These are phyloP conservation scores for Saccharomyces jurei DNA, from an alignment of 805 yeast genomes.

Conservation along the genomic window DNA sequence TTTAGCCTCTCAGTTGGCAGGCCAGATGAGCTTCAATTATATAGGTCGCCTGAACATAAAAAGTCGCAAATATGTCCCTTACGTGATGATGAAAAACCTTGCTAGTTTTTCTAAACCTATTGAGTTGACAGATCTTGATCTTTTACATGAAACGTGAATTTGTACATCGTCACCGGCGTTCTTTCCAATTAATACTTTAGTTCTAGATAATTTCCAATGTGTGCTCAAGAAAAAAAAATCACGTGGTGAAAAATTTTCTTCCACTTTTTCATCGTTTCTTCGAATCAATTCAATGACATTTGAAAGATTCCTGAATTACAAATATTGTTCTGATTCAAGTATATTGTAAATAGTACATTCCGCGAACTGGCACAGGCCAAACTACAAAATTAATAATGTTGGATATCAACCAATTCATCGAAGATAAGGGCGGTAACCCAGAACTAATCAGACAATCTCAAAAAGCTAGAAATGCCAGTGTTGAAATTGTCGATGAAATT, in stretches of 20 bases:
- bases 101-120: background rate
- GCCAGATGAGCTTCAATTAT: no score
- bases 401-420: slow-evolving; percentile 85
- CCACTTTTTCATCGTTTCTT: background rate
- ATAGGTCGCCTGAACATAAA: no score
- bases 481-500: slow-evolving; percentile 92
- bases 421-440: slow-evolving; percentile 96
- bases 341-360: background rate
- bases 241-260: background rate
- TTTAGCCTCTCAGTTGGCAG: no score
- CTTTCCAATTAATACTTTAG: background rate
- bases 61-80: no score
- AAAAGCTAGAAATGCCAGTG: slow-evolving; percentile 88
- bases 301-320: background rate
- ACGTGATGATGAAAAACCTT: no score
- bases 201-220: background rate
- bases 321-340: background rate
- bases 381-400: slow-evolving; percentile 52
- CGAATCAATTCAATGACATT: background rate
- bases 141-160: background rate
- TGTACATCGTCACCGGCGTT: background rate
- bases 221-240: background rate
- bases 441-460: slow-evolving; percentile 82
- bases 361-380: background rate
- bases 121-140: background rate